Evolutionary conservation across 2,329 filamentous ascomycete species (phyloP), one percentile per base, ranked within the genome.

Genomic region (Curvularia spicifera): DNA sequence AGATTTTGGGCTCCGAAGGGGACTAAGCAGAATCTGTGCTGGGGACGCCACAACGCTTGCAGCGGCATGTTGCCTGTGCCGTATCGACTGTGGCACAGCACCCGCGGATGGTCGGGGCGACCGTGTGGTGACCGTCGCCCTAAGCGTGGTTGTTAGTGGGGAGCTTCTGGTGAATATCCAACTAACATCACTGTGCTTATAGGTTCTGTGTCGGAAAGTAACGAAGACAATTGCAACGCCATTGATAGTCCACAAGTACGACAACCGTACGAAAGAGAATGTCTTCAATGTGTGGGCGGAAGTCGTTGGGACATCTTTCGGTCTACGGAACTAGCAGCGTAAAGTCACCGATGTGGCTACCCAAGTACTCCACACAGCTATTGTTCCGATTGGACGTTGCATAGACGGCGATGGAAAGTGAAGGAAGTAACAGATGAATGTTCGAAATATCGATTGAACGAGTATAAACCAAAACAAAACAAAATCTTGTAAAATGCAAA

Each of bases 201-300:
- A 70, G 68, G 31, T 70, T 70, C 50, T 70, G 68, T 26, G 68
- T 70, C 29, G 68, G 68, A 15, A 70, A 70, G 56, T 70, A 59
- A 56, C 20, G 10, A n/a, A 12, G 35, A 4, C 6, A 9, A n/a
- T 37, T 8, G 6, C 35, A 18, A 37, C n/a, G 15, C 6, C 2
- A 24, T 13, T 42, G 9, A 42, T 18, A 7, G 35, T 37, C 6
- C 35, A 18, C 35, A 18, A 18, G n/a, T 37, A 18, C 5, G 18
- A 8, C 35, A 18, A 18, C n/a, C 15, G 5, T n/a, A 15, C 15
- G 15, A 18, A 37, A 37, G 35, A 18, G 15, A 6, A n/a, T 37
- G 5, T 18, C 5, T 6, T 15, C 9, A 26, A 12, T 12, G 12
- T 39, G 33, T 10, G 35, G 15, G 15, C 5, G 15, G 35, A 18